These are phyloP conservation scores for Suhomyces vadensis DNA, from an alignment of 805 yeast genomes.

Conservation along the genomic window DNA sequence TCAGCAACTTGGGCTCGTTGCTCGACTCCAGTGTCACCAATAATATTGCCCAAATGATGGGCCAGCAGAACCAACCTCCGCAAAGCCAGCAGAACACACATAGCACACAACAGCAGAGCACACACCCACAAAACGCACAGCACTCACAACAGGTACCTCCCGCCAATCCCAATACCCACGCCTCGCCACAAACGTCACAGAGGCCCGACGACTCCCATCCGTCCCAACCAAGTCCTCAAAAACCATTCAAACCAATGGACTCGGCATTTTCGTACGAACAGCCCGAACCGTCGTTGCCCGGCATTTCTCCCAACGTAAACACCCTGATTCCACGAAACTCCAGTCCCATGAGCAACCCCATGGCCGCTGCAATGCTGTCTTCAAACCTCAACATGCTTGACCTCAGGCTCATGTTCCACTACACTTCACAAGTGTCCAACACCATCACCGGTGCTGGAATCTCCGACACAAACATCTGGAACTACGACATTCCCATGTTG, in stretches of 20 bases:
- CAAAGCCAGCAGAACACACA: not conserved
- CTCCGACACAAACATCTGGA: slow-evolving; percentile 84
- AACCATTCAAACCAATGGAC: slow-evolving; percentile 10
- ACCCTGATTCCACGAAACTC: slow-evolving; percentile 13
- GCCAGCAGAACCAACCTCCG: not conserved
- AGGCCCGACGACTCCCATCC: no score
- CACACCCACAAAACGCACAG: no score
- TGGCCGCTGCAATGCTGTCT: slow-evolving; percentile 7
- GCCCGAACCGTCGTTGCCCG: slow-evolving; percentile 20
- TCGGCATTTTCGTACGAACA: slow-evolving; percentile 16
- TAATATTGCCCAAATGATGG: slow-evolving; percentile 3
- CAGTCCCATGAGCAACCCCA: slow-evolving; percentile 12
- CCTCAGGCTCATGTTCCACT: slow-evolving; percentile 81
- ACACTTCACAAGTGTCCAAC: slow-evolving; percentile 78
- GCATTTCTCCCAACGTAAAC: slow-evolving; percentile 22
- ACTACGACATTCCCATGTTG: slow-evolving; percentile 79
- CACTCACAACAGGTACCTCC: not conserved
- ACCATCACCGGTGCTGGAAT: slow-evolving; percentile 91
- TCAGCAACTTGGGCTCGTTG: slow-evolving; percentile 35
- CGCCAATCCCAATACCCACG: not conserved
- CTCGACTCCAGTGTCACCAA: slow-evolving; percentile 15
- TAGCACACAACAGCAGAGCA: not conserved
- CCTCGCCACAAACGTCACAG: not conserved
- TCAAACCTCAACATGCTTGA: slow-evolving; percentile 65
- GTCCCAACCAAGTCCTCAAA: slow-evolving; percentile 13